These are phyloP conservation scores for Metroxylon sagu DNA, from an alignment of 176 grass and related monocot species.

Conservation along the genomic window DNA sequence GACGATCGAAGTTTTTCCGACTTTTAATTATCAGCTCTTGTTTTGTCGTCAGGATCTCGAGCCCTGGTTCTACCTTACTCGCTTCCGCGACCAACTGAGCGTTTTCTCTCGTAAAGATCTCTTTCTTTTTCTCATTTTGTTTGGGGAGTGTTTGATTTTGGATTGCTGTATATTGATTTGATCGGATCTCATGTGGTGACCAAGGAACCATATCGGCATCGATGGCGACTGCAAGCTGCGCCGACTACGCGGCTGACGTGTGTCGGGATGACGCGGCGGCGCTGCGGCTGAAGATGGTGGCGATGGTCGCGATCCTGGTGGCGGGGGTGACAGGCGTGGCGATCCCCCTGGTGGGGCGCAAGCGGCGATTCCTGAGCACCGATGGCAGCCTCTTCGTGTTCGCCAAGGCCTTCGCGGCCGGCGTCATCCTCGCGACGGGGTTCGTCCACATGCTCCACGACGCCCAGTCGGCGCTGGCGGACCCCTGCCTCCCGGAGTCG, in stretches of 20 bases:
- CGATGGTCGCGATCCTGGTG: conserved; percentile 41
- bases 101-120: conserved; percentile 4
- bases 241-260: conserved; percentile 9
- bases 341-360: conserved; percentile 42
- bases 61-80: neutral
- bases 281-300: conserved; percentile 53
- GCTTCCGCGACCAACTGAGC: conserved; percentile 1
- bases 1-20: neutral
- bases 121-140: neutral
- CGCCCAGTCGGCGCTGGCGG: conserved; percentile 36
- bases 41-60: neutral
- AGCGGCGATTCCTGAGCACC: neutral
- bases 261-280: conserved; percentile 61
- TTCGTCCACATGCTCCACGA: conserved; percentile 83
- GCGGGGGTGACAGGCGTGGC: conserved; percentile 46
- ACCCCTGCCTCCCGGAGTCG: conserved; percentile 43
- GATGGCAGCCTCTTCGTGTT: conserved; percentile 34
- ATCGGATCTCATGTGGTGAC: neutral
- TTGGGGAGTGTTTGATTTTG: neutral
- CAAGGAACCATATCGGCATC: conserved; percentile 18
- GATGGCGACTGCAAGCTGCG: conserved; percentile 35
- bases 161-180: neutral
- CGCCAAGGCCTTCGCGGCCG: conserved; percentile 68
- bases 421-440: conserved; percentile 69
- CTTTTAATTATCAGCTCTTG: neutral